phyloP scores from a whole-genome alignment of 2,329 filamentous ascomycete genomes.

The Rhytidhysteron rufulum region DNA sequence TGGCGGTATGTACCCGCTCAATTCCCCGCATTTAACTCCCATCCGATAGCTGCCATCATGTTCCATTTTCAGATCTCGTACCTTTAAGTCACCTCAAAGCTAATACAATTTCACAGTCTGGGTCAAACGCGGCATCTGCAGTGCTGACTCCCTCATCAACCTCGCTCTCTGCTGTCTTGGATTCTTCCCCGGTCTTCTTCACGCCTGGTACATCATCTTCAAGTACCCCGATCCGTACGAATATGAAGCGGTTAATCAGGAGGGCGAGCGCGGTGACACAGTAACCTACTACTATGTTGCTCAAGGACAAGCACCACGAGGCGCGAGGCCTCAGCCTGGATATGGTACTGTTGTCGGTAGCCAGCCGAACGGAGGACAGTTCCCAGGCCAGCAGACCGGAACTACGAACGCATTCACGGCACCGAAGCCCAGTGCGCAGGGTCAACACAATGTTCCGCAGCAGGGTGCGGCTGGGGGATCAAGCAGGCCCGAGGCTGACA shows the following conservation, averaged over 20 bases:
- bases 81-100: constrained; percentile 2
- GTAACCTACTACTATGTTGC: constrained; percentile 73
- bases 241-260: constrained; percentile 61
- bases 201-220: constrained; percentile 97
- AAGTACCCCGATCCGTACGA: constrained; percentile 71
- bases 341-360: constrained; percentile 41
- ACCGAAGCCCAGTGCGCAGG: constrained; percentile 12
- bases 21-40: constrained; percentile 9
- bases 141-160: constrained; percentile 90
- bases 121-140: constrained; percentile 94
- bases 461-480: constrained; percentile 38
- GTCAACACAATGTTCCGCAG: constrained; percentile 16
- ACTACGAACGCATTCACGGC: constrained; percentile 26
- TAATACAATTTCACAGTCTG: constrained; percentile 61
- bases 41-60: too few relatives aligned
- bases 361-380: constrained; percentile 37
- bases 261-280: constrained; percentile 49
- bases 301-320: constrained; percentile 20
- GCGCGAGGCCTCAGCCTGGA: constrained; percentile 14
- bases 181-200: constrained; percentile 76
- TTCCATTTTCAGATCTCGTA: too few relatives aligned
- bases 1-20: constrained; percentile 46
- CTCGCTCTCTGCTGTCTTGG: constrained; percentile 69
- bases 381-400: constrained; percentile 39
- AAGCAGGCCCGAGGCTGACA: constrained; percentile 36